Base-by-base conservation (phyloP, 2,329 filamentous ascomycete species). In the Pseudogymnoascus sp. region DNA sequence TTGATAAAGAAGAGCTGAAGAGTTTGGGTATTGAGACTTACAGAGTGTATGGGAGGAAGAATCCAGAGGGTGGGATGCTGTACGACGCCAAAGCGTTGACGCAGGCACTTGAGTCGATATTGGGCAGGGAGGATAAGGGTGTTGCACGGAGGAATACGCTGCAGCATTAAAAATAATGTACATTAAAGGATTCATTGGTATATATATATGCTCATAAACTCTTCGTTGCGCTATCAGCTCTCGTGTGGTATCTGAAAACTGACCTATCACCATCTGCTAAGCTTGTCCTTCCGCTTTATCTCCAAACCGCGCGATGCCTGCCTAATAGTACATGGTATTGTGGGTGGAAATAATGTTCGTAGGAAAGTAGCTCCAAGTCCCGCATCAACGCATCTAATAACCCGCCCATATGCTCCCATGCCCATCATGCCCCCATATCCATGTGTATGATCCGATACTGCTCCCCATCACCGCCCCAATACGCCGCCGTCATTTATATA, bases 1-100 rank as follows among this genome's bases (percentile, higher is more conserved):
- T 96, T 1, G 86, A 96, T 68, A 85, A 80, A 59, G 81, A 81
- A 5, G 81, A 81, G 62, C 78, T 97, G 45, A 76, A 76, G 2
- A 75, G 76, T 16, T 73, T 92, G 66, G 92, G 92, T 0, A 90
- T 97, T 41, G 88, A 92, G 69, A 86, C 87, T 14, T 83, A 96
- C 12, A 81, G 87, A 62, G 78, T 96, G 0, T 93, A 95, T 72
- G 92, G 91, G 1, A 82, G 88, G 37, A 85, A 80, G 64, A 78
- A 79, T 9, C 73, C 74, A 33, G 76, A 79, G 58, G 73, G 76
- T 14, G 82, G 82, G 5, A 80, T 87, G 75, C 75, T 83, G 63
- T 96, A 96, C 74, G 93, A 97, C 74, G 82, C 87, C 62, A 87
- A 82, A 61, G 92, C 86, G 0, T 74, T 97, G 65, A 80, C 81